Evolutionary conservation across 768 basidiomycete species (phyloP).

Genomic region (Sporobolomyces phaffii): DNA sequence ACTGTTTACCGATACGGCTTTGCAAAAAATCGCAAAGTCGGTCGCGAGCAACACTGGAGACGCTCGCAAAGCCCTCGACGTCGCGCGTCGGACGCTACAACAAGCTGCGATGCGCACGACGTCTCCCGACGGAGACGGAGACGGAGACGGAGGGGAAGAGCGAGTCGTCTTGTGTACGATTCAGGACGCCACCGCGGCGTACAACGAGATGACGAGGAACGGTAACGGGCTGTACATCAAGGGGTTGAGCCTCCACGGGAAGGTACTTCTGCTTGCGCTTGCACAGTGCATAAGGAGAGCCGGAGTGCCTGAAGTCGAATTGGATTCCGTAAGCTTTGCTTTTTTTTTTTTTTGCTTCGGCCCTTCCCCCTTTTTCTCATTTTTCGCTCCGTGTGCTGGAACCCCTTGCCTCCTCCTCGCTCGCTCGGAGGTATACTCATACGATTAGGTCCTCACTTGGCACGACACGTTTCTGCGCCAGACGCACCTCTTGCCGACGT

Average conservation of each 20-base stretch:
- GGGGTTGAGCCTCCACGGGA: slow-evolving; percentile 35
- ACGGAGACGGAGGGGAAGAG: slow-evolving; percentile 61
- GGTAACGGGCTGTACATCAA: slow-evolving; percentile 40
- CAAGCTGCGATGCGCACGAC: slow-evolving; percentile 45
- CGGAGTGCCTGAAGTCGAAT: slow-evolving; percentile 42
- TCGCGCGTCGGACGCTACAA: slow-evolving; percentile 56
- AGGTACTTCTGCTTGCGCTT: slow-evolving; percentile 43
- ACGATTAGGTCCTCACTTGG: slow-evolving; percentile 39
- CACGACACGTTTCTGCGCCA: slow-evolving; percentile 41
- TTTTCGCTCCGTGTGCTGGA: neutral
- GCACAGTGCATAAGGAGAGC: slow-evolving; percentile 37
- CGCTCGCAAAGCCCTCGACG: slow-evolving; percentile 84
- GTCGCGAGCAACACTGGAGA: slow-evolving; percentile 83
- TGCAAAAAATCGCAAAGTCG: slow-evolving; percentile 76
- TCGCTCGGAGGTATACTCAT: no score
- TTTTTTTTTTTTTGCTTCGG: neutral
- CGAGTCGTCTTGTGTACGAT: slow-evolving; percentile 39
- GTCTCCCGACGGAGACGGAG: neutral
- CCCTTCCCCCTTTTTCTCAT: neutral
- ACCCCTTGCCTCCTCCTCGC: neutral
- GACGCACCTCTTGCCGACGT: slow-evolving; percentile 23
- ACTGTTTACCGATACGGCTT: slow-evolving; percentile 61
- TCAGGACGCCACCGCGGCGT: slow-evolving; percentile 38
- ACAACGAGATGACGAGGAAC: slow-evolving; percentile 42
- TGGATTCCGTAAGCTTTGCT: slow-evolving; percentile 38